Evolutionary conservation across 345 rosid genomes (phyloP).

Genomic region (Physaria fendleri): DNA sequence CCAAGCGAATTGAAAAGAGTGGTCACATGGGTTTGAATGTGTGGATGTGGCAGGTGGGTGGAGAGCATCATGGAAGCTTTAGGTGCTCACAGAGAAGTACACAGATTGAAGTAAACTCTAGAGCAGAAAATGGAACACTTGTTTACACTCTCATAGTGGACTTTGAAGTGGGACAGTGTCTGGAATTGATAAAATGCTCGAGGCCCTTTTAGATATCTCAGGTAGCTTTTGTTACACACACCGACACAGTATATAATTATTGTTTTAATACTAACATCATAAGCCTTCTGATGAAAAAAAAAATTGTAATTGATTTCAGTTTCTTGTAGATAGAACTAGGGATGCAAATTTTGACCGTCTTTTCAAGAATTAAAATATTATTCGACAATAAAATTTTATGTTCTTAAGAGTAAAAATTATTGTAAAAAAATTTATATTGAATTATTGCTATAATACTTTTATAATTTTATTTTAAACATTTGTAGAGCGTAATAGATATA

Average conservation of each 20-base stretch:
- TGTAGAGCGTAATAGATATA: no score
- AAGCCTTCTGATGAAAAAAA: not conserved
- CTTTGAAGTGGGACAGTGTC: not conserved
- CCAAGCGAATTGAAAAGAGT: not conserved
- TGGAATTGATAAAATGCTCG: not conserved
- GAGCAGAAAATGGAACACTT: not conserved
- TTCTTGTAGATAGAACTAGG: not conserved
- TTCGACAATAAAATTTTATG: not conserved
- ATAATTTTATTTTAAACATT: no score
- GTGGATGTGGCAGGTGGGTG: slow-evolving; percentile 62
- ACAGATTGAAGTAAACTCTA: not conserved
- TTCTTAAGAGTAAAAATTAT: no score
- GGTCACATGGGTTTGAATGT: not conserved
- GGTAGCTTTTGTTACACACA: not conserved
- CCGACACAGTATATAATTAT: not conserved
- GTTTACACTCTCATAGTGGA: not conserved
- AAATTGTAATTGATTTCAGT: not conserved
- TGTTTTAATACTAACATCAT: not conserved
- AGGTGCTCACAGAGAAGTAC: slow-evolving; percentile 28
- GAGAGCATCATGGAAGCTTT: slow-evolving; percentile 72
- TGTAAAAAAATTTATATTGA: no score
- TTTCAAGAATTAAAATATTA: no score
- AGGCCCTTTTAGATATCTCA: not conserved
- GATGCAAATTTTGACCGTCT: not conserved
- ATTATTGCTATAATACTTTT: not conserved